Conservation (phyloP, 202 grass and related monocot genomes). For the Panicum hallii region DNA sequence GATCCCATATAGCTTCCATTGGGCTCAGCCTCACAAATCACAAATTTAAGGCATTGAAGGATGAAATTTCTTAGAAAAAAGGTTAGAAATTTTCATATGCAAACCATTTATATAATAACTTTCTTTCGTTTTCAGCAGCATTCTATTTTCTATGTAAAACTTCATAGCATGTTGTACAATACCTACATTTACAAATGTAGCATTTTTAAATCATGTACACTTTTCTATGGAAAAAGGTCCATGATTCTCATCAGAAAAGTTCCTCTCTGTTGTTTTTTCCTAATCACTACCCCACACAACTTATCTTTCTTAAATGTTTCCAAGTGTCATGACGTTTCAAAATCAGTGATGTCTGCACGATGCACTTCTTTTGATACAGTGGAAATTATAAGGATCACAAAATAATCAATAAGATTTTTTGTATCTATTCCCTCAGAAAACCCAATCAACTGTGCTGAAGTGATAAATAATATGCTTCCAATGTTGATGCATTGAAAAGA, state of each 20-base stretch:
- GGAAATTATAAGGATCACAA: neutral
- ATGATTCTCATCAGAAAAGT: neutral
- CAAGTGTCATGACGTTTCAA: neutral
- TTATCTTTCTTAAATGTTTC: neutral
- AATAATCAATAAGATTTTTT: constrained; percentile 3
- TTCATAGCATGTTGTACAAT: neutral
- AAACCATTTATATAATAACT: neutral
- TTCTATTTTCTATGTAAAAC: neutral
- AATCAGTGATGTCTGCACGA: neutral
- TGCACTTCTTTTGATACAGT: neutral
- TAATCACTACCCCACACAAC: neutral
- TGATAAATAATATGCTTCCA: neutral
- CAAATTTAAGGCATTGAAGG: neutral
- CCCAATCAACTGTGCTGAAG: neutral
- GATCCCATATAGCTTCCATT: neutral
- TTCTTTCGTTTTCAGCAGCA: neutral
- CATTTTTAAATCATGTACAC: neutral
- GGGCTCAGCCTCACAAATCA: neutral
- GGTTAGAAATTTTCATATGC: neutral
- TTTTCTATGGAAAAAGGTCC: neutral
- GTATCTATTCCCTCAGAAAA: neutral
- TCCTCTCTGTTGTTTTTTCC: neutral
- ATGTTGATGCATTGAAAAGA: neutral
- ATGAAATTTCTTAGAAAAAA: neutral
- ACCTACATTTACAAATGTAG: neutral